phyloP scores from a whole-genome alignment of 2,329 filamentous ascomycete genomes.

The Myriangium duriaei region DNA sequence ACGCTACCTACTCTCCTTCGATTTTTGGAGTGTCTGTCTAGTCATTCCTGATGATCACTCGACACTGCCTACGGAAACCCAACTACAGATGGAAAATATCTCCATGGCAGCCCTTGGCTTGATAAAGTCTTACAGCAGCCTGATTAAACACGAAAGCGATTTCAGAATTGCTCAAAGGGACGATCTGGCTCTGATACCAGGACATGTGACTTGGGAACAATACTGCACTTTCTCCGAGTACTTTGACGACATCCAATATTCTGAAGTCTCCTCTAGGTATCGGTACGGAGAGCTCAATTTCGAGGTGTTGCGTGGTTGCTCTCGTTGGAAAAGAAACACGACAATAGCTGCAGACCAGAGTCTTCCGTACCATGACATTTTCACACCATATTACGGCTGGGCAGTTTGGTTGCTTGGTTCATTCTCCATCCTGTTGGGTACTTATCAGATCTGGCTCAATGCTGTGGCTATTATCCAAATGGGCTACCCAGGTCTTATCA shows the following conservation, averaged over 20 bases:
- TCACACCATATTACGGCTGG: too few species aligned
- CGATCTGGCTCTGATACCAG: background rate
- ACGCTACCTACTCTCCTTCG: constrained; percentile 20
- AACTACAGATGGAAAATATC: background rate
- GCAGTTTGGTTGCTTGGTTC: too few species aligned
- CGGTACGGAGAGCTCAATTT: background rate
- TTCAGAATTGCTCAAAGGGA: background rate
- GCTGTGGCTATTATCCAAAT: too few species aligned
- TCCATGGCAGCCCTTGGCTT: background rate
- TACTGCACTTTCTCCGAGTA: background rate
- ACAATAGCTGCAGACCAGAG: too few species aligned
- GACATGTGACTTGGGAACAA: background rate
- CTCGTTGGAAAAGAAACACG: too few species aligned
- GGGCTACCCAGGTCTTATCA: too few species aligned
- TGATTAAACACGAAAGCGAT: background rate
- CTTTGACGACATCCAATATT: background rate
- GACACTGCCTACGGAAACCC: background rate
- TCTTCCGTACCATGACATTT: too few species aligned
- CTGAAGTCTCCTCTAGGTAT: background rate
- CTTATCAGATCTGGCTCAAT: too few species aligned
- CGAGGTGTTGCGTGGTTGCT: too few species aligned
- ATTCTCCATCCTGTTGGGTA: too few species aligned
- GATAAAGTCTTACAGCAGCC: background rate
- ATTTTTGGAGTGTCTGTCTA: too few species aligned
- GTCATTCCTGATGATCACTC: too few species aligned